Evolutionary conservation across 2,329 filamentous ascomycete species (phyloP), one percentile per base, ranked within the genome.

Genomic region (Beauveria bassiana): DNA sequence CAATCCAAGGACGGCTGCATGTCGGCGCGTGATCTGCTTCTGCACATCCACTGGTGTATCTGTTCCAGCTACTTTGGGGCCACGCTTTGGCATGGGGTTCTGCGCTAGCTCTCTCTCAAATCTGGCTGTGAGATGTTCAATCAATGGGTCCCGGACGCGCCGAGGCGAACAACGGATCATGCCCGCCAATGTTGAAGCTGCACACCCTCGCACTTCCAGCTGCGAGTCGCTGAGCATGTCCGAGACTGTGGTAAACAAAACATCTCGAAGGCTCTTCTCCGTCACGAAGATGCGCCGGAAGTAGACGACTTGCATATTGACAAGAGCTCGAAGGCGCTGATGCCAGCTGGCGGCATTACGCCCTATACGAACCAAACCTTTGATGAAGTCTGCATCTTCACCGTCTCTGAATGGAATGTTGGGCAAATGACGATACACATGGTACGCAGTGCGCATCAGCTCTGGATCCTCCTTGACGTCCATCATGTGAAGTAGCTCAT

Each of bases 231-330:
- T 86, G 7, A 99, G 83, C 96, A 99, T 99, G 67, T 89, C 90
- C 46, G 93, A 91, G n/a, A 99, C 93, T 61, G 93, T 96, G 50
- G 89, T 87, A 71, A 98, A 96, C 18, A 99, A 84, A 40, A 85
- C 83, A 67, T 91, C 83, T 59, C 95, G 89, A 72, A 96, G 88
- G 8, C 82, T 77, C 7, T 83, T 79, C 38, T 86, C 84, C 66
- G 96, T 90, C 31, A 98, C 79, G 80, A 99, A 99, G 43, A 99
- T 83, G 28, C 93, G 90, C 56, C 95, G 89, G 85, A 98, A 99
- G 79, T 97, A 99, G 68, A 99, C 88, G 66, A 98, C 93, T 70
- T 99, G 96, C 81, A 99, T 97, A 76, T 98, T 98, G 76, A 99
- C 93, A 67, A 99, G 85, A 49, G 96, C 91, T 28, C 96, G 86